These are phyloP conservation scores for Aspergillus luchuensis DNA, from an alignment of 2,329 filamentous ascomycete species.

Conservation along the genomic window DNA sequence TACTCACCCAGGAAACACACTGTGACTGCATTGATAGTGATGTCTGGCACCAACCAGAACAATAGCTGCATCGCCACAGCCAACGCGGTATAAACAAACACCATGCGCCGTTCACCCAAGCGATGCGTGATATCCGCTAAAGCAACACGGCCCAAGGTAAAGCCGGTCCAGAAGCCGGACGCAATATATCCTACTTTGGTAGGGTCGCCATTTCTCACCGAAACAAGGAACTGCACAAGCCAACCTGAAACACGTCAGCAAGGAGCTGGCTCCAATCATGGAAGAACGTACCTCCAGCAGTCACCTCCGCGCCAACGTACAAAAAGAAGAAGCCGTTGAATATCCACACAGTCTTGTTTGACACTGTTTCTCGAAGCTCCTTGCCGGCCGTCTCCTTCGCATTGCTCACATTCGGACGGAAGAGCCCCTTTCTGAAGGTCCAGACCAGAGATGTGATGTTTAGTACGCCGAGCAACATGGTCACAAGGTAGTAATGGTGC, in stretches of 20 bases:
- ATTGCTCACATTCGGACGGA: constrained; percentile 22
- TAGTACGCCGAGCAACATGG: constrained; percentile 17
- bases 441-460: constrained; percentile 20
- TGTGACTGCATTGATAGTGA: constrained; percentile 25
- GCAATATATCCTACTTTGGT: constrained; percentile 29
- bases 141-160: constrained; percentile 25
- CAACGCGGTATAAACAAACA: constrained; percentile 24
- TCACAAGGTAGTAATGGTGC: constrained; percentile 28
- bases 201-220: constrained; percentile 25
- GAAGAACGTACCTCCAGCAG: constrained; percentile 22
- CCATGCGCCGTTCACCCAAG: constrained; percentile 27
- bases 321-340: constrained; percentile 30
- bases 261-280: not conserved
- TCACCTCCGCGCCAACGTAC: constrained; percentile 28
- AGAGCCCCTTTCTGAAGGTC: constrained; percentile 25
- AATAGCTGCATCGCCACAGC: constrained; percentile 24
- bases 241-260: constrained; percentile 19
- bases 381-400: constrained; percentile 23
- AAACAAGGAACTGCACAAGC: constrained; percentile 29
- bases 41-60: constrained; percentile 28
- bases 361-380: constrained; percentile 23
- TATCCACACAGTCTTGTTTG: constrained; percentile 25
- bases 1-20: constrained; percentile 27
- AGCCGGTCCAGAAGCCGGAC: constrained; percentile 28
- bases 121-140: constrained; percentile 27